Percentiles rank a stretch among this genome's conserved stretches.
Evolutionary conservation across 805 yeast genomes (phyloP).

Genomic region (Candida maesae): DNA sequence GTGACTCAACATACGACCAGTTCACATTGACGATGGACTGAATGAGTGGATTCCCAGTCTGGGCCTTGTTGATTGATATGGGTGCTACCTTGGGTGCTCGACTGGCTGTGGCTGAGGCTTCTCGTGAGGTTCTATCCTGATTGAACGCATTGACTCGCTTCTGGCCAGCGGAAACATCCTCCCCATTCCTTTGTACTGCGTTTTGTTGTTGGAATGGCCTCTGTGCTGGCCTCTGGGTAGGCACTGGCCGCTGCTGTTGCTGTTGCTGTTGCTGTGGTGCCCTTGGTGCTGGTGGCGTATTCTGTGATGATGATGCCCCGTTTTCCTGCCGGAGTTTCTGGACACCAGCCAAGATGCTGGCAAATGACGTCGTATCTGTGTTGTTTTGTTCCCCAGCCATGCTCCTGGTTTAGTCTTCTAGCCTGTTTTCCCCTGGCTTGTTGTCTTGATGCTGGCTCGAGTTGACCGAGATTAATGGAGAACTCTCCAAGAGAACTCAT

Average conservation of each 20-base stretch:
- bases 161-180: constrained; percentile 8
- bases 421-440: constrained; percentile 10
- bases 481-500: too few relatives aligned
- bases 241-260: not conserved
- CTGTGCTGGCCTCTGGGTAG: not conserved
- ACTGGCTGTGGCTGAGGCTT: constrained; percentile 10
- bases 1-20: constrained; percentile 46
- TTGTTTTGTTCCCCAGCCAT: not conserved
- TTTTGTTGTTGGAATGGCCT: not conserved
- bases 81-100: constrained; percentile 25
- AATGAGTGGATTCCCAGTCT: constrained; percentile 69
- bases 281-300: constrained; percentile 1
- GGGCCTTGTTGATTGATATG: constrained; percentile 58
- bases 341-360: constrained; percentile 69
- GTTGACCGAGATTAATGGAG: too few relatives aligned
- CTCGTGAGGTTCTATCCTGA: constrained; percentile 15
- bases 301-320: too few relatives aligned
- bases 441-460: too few relatives aligned
- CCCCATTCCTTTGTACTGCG: not conserved
- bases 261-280: constrained; percentile 1
- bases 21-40: constrained; percentile 49
- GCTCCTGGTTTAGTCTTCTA: not conserved
- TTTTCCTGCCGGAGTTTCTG: constrained; percentile 40
- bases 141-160: constrained; percentile 25
- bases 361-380: constrained; percentile 59